These are phyloP conservation scores for Talaromyces sp. DNA, from an alignment of 2,329 filamentous ascomycete species.

Conservation along the genomic window DNA sequence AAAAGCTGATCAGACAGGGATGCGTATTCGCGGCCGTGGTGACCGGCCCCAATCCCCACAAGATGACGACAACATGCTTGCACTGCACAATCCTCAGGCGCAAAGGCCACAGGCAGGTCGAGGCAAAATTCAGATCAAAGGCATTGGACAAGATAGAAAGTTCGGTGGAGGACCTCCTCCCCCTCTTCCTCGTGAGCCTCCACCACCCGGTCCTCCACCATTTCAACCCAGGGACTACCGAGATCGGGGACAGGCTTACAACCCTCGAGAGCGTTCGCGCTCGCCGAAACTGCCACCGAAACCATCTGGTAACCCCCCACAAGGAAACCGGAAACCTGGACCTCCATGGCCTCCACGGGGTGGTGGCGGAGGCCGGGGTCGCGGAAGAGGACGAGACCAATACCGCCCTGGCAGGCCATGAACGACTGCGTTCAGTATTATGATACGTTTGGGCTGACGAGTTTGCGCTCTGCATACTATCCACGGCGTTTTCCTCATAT, in stretches of 20 bases:
- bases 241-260: conserved; percentile 22
- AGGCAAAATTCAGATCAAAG: conserved; percentile 31
- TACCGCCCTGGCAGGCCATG: conserved; percentile 23
- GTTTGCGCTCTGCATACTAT: neutral
- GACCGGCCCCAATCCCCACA: conserved; percentile 28
- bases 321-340: neutral
- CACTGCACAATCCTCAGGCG: conserved; percentile 19
- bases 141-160: conserved; percentile 24
- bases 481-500: neutral
- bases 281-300: conserved; percentile 18
- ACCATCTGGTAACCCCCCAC: neutral
- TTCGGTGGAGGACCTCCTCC: conserved; percentile 13
- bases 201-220: neutral
- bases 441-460: neutral
- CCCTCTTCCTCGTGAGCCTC: conserved; percentile 11
- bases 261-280: conserved; percentile 26
- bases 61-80: conserved; percentile 29
- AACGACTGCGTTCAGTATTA: neutral
- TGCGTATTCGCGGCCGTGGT: conserved; percentile 34
- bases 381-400: conserved; percentile 13
- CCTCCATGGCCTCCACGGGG: conserved; percentile 9
- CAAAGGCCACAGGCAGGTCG: conserved; percentile 16
- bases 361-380: conserved; percentile 15
- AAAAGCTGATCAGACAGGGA: conserved; percentile 13
- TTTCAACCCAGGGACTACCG: conserved; percentile 16